phyloP scores from a whole-genome alignment of 2,329 filamentous ascomycete genomes.

The Nectriaceae sp. region DNA sequence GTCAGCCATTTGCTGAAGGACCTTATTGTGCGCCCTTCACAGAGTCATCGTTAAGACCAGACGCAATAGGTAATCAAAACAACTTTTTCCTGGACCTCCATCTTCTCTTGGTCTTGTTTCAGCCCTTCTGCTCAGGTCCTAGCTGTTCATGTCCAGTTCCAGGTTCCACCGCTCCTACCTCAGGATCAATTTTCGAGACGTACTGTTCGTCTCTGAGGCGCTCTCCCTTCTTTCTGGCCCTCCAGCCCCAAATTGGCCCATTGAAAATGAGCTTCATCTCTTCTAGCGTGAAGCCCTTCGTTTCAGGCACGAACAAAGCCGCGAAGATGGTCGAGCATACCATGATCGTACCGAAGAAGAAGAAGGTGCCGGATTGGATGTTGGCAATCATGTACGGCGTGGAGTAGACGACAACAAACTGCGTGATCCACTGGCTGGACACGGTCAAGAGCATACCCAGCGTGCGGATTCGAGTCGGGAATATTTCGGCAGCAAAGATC shows the following conservation, averaged over 20 bases:
- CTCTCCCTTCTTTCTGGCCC: neutral
- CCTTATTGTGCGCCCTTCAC: no score
- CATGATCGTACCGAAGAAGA: neutral
- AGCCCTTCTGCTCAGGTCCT: no score
- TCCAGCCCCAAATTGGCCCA: neutral
- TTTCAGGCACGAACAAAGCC: neutral
- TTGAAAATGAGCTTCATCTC: neutral
- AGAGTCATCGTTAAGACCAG: no score
- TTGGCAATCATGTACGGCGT: slow-evolving; percentile 28
- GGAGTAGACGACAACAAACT: slow-evolving; percentile 29
- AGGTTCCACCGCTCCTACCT: no score
- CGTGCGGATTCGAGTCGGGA: slow-evolving; percentile 24
- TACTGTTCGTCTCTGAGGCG: neutral
- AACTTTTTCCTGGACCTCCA: no score
- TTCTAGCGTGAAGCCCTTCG: neutral
- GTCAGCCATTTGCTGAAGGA: no score
- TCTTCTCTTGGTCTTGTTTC: no score
- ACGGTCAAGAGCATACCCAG: slow-evolving; percentile 25
- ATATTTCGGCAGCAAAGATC: slow-evolving; percentile 15
- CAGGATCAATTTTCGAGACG: no score
- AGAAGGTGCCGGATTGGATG: neutral
- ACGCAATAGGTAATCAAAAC: no score
- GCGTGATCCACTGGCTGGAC: slow-evolving; percentile 29
- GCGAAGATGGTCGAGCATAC: neutral
- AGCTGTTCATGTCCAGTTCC: no score